Percentiles rank a stretch among this genome's conserved stretches.
Evolutionary conservation across 495 filamentous ascomycete genomes (phyloP).

Genomic region (Choiromyces venosus): DNA sequence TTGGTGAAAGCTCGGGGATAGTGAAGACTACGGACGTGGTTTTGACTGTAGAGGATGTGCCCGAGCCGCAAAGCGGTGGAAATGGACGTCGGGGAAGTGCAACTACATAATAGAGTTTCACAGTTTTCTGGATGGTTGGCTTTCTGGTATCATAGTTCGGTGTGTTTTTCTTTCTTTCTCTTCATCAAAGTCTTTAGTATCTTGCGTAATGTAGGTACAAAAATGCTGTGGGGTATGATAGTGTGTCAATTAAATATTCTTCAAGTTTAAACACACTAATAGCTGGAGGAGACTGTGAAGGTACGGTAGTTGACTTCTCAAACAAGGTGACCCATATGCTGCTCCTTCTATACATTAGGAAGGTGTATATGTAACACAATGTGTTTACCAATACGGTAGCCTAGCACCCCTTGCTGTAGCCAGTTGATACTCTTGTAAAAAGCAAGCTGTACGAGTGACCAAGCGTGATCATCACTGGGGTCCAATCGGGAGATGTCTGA

Average conservation of each 20-base stretch:
- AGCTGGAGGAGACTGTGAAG: background rate
- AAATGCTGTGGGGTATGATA: background rate
- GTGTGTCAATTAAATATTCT: background rate
- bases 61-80: background rate
- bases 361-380: background rate
- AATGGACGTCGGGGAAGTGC: background rate
- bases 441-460: background rate
- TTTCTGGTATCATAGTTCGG: background rate
- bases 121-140: background rate
- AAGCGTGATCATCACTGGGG: background rate
- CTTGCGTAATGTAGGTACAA: background rate
- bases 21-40: slow-evolving; percentile 8
- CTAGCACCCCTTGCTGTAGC: background rate
- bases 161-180: background rate
- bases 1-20: slow-evolving; percentile 1
- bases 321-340: background rate
- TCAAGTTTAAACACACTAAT: background rate
- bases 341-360: background rate
- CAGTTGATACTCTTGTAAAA: background rate
- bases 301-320: background rate
- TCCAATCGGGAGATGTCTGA: background rate
- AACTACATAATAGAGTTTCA: background rate
- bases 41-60: background rate
- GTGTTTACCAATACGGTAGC: background rate
- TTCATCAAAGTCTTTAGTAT: background rate